A percentile compares a stretch with the other conserved stretches of the same genome.
Conservation (phyloP, 1,139 yeast species). For the Taiozyma sp. region DNA sequence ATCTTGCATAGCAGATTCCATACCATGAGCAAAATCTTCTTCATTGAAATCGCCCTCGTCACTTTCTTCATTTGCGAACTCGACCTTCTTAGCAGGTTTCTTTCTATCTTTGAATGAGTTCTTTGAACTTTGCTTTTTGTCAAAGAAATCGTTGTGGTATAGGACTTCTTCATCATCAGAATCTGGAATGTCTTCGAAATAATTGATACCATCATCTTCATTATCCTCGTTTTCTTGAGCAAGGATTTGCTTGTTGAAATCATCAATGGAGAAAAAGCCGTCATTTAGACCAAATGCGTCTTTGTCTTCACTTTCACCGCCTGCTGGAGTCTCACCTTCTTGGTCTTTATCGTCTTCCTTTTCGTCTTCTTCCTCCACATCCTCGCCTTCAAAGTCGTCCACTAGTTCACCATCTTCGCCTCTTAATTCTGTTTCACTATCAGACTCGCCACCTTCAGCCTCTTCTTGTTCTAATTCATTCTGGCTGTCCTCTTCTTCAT, state of each 20-base stretch:
- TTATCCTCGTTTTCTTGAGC: constrained; percentile 54
- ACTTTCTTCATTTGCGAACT: constrained; percentile 21
- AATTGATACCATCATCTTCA: constrained; percentile 57
- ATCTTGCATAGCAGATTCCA: constrained; percentile 58
- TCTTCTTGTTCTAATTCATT: constrained; percentile 6
- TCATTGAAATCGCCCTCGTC: constrained; percentile 35
- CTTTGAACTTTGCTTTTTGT: constrained; percentile 30
- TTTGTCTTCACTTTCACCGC: constrained; percentile 8
- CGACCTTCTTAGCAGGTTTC: constrained; percentile 9
- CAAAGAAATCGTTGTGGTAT: constrained; percentile 74
- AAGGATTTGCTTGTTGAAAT: constrained; percentile 76
- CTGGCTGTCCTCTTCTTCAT: constrained; percentile 16
- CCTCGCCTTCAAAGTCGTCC: constrained; percentile 15
- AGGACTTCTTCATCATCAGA: constrained; percentile 67
- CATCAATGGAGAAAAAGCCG: constrained; percentile 80
- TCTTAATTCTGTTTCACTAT: constrained; percentile 15
- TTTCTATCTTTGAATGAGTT: constrained; percentile 10
- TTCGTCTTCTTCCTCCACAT: constrained; percentile 13
- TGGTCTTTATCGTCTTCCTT: constrained; percentile 24
- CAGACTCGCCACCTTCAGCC: constrained; percentile 16
- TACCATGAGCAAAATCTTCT: constrained; percentile 51
- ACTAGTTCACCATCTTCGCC: constrained; percentile 15
- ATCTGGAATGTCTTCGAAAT: constrained; percentile 54
- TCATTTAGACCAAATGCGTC: constrained; percentile 67
- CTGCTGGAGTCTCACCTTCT: constrained; percentile 10